Evolutionary conservation across 2,329 filamentous ascomycete species (phyloP).

Genomic region (Fusarium brachygibbosum): DNA sequence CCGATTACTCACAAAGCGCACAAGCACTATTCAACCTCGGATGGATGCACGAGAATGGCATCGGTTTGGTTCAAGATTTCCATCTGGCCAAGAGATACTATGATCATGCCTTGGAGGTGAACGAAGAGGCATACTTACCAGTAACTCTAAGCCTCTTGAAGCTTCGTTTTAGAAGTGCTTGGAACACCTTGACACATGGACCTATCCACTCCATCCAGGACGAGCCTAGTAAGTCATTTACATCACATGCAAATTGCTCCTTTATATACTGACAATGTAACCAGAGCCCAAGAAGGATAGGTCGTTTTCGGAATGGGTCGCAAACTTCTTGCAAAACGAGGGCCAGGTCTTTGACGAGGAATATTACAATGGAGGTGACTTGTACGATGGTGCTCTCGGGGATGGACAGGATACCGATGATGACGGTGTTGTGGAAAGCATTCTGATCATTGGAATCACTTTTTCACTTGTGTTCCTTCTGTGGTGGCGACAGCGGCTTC

Average conservation of each 20-base stretch:
- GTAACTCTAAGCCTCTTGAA: slow-evolving; percentile 91
- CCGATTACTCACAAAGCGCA: slow-evolving; percentile 90
- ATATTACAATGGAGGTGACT: slow-evolving; percentile 64
- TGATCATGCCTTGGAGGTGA: slow-evolving; percentile 90
- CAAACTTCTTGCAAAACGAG: slow-evolving; percentile 83
- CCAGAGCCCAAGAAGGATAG: slow-evolving; percentile 78
- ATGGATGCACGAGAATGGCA: slow-evolving; percentile 99
- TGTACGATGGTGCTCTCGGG: slow-evolving; percentile 68
- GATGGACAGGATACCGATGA: slow-evolving; percentile 73
- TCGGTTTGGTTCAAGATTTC: slow-evolving; percentile 94
- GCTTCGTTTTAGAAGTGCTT: slow-evolving; percentile 85
- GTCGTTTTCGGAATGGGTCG: slow-evolving; percentile 87
- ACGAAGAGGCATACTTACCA: slow-evolving; percentile 92
- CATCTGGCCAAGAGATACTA: slow-evolving; percentile 98
- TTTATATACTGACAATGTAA: slow-evolving; percentile 48
- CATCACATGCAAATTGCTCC: neutral
- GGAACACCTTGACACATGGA: slow-evolving; percentile 94
- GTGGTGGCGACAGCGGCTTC: slow-evolving; percentile 82
- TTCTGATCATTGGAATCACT: slow-evolving; percentile 84
- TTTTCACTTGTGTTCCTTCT: slow-evolving; percentile 81
- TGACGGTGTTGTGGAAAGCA: slow-evolving; percentile 84
- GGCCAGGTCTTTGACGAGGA: slow-evolving; percentile 75
- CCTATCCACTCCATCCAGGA: slow-evolving; percentile 92
- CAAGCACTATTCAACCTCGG: slow-evolving; percentile 97
- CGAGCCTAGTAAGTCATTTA: slow-evolving; percentile 77